Evolutionary conservation across 1,139 yeast genomes (phyloP).

Genomic region (Citeromyces siamensis): DNA sequence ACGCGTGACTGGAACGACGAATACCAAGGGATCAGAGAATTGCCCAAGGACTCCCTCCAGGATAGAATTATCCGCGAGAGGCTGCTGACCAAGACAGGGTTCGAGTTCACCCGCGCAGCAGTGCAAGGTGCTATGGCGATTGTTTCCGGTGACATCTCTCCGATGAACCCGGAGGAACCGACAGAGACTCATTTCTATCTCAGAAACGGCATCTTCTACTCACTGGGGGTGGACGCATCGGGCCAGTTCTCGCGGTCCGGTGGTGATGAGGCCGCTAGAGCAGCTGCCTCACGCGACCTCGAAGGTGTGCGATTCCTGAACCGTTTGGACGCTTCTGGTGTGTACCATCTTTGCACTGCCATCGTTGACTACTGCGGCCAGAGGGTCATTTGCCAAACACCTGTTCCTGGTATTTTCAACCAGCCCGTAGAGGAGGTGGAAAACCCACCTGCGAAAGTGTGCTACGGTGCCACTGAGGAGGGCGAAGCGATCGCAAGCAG

Average conservation of each 20-base stretch:
- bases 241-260: conserved; percentile 58
- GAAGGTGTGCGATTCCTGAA: conserved; percentile 60
- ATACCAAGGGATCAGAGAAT: conserved; percentile 68
- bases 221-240: conserved; percentile 64
- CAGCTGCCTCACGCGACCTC: conserved; percentile 70
- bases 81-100: conserved; percentile 56
- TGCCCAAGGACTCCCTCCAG: conserved; percentile 42
- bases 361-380: conserved; percentile 85
- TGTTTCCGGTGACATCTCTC: conserved; percentile 56
- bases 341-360: conserved; percentile 65
- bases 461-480: conserved; percentile 63
- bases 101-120: conserved; percentile 70
- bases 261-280: conserved; percentile 80
- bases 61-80: conserved; percentile 72
- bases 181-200: conserved; percentile 55
- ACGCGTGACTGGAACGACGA: conserved; percentile 87
- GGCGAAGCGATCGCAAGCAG: conserved; percentile 9
- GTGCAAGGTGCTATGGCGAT: conserved; percentile 71
- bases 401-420: conserved; percentile 90
- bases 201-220: conserved; percentile 78
- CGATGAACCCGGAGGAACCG: conserved; percentile 73
- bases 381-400: conserved; percentile 85
- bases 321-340: conserved; percentile 49
- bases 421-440: conserved; percentile 22
- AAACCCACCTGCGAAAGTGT: conserved; percentile 24